A percentile compares a stretch with the other conserved stretches of the same genome.
phyloP scores from a whole-genome alignment of 2,329 filamentous ascomycete genomes.

The Parastagonospora nodorum region DNA sequence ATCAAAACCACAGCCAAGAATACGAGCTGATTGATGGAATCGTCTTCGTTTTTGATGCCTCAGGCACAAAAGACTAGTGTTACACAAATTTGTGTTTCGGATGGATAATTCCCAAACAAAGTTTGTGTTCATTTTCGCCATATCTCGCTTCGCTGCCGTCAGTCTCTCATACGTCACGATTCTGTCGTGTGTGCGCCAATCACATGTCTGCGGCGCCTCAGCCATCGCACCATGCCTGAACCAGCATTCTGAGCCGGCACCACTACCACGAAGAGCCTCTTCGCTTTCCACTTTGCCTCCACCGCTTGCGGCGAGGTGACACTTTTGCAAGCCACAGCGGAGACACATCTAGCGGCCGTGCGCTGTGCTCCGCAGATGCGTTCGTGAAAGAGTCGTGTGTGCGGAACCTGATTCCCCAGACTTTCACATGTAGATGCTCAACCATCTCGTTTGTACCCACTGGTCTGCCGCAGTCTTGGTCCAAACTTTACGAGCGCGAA shows the following conservation, averaged over 20 bases:
- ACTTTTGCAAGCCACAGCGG: slow-evolving; percentile 1
- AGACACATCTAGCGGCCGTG: neutral
- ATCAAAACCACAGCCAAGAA: too few relatives aligned
- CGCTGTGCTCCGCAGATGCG: neutral
- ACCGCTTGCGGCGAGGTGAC: slow-evolving; percentile 2
- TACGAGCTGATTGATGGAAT: neutral
- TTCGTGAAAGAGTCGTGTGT: neutral
- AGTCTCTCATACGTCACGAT: neutral
- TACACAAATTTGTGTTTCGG: neutral
- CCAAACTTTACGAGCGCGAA: slow-evolving; percentile 22
- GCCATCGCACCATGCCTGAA: slow-evolving; percentile 1
- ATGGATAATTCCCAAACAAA: neutral
- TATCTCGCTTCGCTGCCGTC: neutral
- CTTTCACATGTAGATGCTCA: slow-evolving; percentile 3
- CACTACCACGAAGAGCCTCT: slow-evolving; percentile 3
- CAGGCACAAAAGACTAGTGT: too few relatives aligned
- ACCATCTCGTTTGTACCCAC: neutral
- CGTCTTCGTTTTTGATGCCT: neutral
- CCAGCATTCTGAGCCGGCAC: slow-evolving; percentile 2
- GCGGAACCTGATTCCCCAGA: slow-evolving; percentile 5
- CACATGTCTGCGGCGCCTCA: neutral
- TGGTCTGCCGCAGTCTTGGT: neutral
- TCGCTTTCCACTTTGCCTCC: neutral
- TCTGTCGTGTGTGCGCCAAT: neutral
- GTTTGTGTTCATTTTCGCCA: neutral